Percentiles rank a stretch among this genome's conserved stretches.
Evolutionary conservation across 2,329 filamentous ascomycete species (phyloP).

Genomic region (Fusarium humuli): DNA sequence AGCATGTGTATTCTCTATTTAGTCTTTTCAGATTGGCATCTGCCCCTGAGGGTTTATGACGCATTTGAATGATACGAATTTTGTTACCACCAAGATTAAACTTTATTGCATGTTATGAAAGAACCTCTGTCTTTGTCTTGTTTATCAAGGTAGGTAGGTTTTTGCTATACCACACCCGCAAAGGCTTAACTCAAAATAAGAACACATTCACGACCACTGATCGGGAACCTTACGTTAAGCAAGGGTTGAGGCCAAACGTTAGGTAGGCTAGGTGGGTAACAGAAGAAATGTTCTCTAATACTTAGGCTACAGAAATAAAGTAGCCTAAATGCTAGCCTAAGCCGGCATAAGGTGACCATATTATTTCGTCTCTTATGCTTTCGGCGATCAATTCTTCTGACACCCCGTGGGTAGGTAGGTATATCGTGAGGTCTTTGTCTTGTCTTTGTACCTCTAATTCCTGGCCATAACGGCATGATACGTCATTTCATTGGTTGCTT

Average conservation of each 20-base stretch:
- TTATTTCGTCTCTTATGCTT: too few species aligned
- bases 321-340: too few species aligned
- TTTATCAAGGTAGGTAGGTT: neutral
- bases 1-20: conserved; percentile 42
- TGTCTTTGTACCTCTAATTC: neutral
- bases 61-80: conserved; percentile 46
- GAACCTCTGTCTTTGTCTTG: neutral
- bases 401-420: too few species aligned
- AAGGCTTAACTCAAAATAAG: too few species aligned
- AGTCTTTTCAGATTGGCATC: conserved; percentile 47
- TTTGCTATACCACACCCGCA: too few species aligned
- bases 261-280: neutral
- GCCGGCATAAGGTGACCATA: too few species aligned
- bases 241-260: too few species aligned
- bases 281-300: too few species aligned
- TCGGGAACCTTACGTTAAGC: too few species aligned
- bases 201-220: too few species aligned
- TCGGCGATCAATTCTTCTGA: too few species aligned
- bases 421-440: neutral
- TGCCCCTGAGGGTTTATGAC: conserved; percentile 45
- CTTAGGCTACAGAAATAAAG: too few species aligned
- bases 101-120: neutral
- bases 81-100: neutral
- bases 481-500: conserved; percentile 28
- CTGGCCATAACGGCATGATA: neutral